Base-by-base conservation (phyloP, 176 grass and related monocot species). In the Eremochloa ophiuroides region DNA sequence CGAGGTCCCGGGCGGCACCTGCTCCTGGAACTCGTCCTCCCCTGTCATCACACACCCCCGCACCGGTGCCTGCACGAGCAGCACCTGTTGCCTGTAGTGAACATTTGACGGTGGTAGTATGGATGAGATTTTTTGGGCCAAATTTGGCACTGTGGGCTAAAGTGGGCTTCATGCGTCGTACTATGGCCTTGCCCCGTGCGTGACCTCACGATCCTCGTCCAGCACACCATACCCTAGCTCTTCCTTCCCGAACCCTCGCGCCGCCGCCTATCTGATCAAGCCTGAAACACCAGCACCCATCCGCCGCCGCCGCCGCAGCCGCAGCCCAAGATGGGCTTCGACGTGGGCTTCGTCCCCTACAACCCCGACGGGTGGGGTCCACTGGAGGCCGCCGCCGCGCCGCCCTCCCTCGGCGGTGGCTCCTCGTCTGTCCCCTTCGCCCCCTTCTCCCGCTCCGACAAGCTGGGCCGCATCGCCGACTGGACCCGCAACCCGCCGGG, bases 321-420 rank as follows among this genome's bases (percentile, higher is more conserved):
- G 35, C 43, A n/a, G 40, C 50, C 34, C 46, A 1, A 72, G 48
- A 94, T 95, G 93, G 87, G 82, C 51, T 93, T 96, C 90, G 93
- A 96, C 62, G 83, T 93, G 6, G 87, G 87, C 59, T 81, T 96
- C 47, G 88, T 96, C 18, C 90, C 93, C 31, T 96, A 88, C 85
- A 96, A 96, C 31, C 85, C 83, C 2, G 93, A 96, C 31, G 93
- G 93, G 4, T 96, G 93, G 93, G 93, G 93, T 27, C 93, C 93
- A 38, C 93, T 90, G 3, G 93, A 93, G 14, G 47, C 62, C 4
- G 82, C 83, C 7, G 50, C 76, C 8, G 83, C 58, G 12, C 88
- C 87, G 27, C 69, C 62, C 5, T 88, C 87, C 9, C 87, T 92
- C 2, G 85, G 86, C 62, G 90, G 90, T 6, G 83, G 85, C 22